Evolutionary conservation across 2,329 filamentous ascomycete genomes (phyloP).

Genomic region (Shiraia sp.): DNA sequence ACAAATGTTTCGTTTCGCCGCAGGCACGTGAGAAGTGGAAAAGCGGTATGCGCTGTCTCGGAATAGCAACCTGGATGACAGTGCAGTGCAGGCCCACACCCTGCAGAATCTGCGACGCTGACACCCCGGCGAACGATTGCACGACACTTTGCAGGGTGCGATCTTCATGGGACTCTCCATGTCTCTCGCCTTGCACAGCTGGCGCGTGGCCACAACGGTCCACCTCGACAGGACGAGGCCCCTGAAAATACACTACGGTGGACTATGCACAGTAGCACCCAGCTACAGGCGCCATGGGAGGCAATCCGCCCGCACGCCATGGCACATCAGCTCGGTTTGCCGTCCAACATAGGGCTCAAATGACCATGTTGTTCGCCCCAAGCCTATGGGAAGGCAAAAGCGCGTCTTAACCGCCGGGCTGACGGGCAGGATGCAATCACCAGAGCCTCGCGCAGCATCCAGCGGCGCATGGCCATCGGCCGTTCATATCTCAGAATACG

Average conservation of each 20-base stretch:
- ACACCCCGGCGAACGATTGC: slow-evolving; percentile 6
- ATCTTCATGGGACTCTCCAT: slow-evolving; percentile 17
- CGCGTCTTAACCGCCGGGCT: slow-evolving; percentile 29
- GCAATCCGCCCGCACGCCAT: no score
- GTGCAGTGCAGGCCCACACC: slow-evolving; percentile 14
- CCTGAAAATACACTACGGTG: slow-evolving; percentile 14
- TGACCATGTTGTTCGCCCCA: slow-evolving; percentile 10
- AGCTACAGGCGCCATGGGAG: slow-evolving; percentile 4
- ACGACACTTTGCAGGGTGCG: slow-evolving; percentile 13
- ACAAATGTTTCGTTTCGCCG: neutral
- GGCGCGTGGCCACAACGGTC: slow-evolving; percentile 13
- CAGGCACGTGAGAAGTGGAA: neutral
- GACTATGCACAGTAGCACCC: slow-evolving; percentile 8
- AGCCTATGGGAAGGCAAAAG: slow-evolving; percentile 13
- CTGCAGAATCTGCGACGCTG: slow-evolving; percentile 25
- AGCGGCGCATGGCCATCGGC: slow-evolving; percentile 14
- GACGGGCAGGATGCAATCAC: slow-evolving; percentile 14
- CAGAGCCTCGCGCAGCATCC: slow-evolving; percentile 27
- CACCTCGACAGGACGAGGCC: slow-evolving; percentile 13
- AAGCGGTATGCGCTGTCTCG: slow-evolving; percentile 4
- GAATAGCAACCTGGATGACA: slow-evolving; percentile 4
- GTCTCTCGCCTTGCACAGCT: slow-evolving; percentile 6
- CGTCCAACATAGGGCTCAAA: slow-evolving; percentile 10
- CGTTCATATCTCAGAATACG: slow-evolving; percentile 40
- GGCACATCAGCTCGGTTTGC: slow-evolving; percentile 1